phyloP scores from a whole-genome alignment of 2,329 filamentous ascomycete species.

The Claviceps monticola region DNA sequence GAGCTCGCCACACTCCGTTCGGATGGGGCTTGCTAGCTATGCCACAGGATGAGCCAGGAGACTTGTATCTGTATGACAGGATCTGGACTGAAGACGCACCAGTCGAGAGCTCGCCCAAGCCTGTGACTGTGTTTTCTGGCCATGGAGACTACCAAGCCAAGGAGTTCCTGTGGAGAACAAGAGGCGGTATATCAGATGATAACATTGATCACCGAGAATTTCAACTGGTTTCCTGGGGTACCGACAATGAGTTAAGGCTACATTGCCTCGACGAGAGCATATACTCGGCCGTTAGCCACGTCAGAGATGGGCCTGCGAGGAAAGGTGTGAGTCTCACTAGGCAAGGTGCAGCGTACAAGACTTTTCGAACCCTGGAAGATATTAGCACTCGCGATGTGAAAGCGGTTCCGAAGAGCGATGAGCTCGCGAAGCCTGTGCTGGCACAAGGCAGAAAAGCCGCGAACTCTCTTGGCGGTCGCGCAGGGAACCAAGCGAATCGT shows the following conservation, averaged over 20 bases:
- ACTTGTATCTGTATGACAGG: slow-evolving; percentile 73
- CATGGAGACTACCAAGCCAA: slow-evolving; percentile 61
- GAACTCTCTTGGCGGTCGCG: slow-evolving; percentile 30
- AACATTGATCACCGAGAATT: slow-evolving; percentile 76
- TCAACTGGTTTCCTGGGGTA: slow-evolving; percentile 85
- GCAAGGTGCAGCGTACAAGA: slow-evolving; percentile 74
- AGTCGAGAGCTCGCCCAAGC: slow-evolving; percentile 29
- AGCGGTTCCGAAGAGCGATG: slow-evolving; percentile 47
- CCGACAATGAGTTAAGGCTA: slow-evolving; percentile 68
- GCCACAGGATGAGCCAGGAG: slow-evolving; percentile 77
- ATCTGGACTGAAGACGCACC: slow-evolving; percentile 31
- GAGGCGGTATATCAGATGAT: slow-evolving; percentile 53
- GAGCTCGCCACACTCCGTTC: slow-evolving; percentile 83
- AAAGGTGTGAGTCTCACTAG: slow-evolving; percentile 60
- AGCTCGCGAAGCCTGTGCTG: slow-evolving; percentile 32
- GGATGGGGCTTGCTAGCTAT: slow-evolving; percentile 76
- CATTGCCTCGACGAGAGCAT: slow-evolving; percentile 56
- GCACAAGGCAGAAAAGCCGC: slow-evolving; percentile 29
- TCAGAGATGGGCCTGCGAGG: slow-evolving; percentile 51
- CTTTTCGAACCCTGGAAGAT: slow-evolving; percentile 62
- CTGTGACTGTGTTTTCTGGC: slow-evolving; percentile 44
- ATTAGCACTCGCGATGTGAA: slow-evolving; percentile 37
- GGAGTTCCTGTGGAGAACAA: slow-evolving; percentile 79
- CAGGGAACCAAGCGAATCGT: slow-evolving; percentile 15
- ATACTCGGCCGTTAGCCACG: slow-evolving; percentile 56